phyloP scores from a whole-genome alignment of 441 rosid genomes.

The Adansonia madagascariensis region DNA sequence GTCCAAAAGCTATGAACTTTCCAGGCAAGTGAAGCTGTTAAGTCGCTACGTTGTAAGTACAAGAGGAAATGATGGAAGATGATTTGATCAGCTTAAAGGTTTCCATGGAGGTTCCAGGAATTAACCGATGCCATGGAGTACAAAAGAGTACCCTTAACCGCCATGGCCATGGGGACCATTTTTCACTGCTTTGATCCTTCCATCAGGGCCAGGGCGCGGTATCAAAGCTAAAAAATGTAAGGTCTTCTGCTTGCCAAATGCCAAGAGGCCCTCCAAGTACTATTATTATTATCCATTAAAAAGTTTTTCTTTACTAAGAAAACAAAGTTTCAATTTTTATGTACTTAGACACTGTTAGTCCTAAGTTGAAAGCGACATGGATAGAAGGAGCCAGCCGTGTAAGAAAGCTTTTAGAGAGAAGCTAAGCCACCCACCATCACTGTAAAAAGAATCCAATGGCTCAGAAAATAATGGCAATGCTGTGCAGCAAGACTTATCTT shows the following conservation, averaged over 20 bases:
- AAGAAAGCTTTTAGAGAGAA: neutral
- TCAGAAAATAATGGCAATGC: conserved; percentile 29
- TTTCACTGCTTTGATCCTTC: neutral
- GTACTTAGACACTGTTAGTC: neutral
- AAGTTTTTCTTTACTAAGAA: neutral
- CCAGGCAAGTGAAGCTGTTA: neutral
- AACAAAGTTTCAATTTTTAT: neutral
- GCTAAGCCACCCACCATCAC: conserved; percentile 14
- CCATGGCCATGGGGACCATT: neutral
- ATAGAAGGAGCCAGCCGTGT: neutral
- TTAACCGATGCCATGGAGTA: neutral
- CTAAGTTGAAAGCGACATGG: neutral
- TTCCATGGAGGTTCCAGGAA: neutral
- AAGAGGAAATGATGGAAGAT: neutral
- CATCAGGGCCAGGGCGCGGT: neutral
- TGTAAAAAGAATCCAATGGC: conserved; percentile 36
- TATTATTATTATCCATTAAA: neutral
- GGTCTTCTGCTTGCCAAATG: neutral
- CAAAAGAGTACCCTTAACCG: neutral
- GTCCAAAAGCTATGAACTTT: conserved; percentile 1
- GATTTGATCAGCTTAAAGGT: neutral
- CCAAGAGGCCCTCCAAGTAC: neutral
- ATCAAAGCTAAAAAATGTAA: neutral
- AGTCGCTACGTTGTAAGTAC: neutral
- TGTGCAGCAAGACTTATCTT: conserved; percentile 28